Evolutionary conservation across 225 moss, liverwort and hornwort species (phyloP).

Genomic region (Polytrichum commune): DNA sequence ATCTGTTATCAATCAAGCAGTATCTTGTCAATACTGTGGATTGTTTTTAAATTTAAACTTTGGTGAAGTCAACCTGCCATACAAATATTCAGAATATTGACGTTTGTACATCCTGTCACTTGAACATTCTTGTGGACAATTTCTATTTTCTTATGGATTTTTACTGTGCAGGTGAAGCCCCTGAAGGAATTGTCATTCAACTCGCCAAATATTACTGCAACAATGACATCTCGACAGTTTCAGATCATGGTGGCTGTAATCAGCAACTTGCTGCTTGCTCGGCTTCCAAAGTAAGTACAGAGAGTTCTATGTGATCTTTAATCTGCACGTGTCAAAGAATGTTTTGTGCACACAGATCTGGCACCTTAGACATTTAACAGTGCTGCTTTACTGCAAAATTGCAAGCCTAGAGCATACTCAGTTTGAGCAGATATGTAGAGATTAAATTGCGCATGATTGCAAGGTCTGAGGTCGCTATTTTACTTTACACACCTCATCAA

Average conservation of each 20-base stretch:
- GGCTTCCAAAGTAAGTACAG: conserved; percentile 76
- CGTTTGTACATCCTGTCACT: not conserved
- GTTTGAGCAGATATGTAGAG: too few species aligned
- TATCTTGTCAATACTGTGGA: too few species aligned
- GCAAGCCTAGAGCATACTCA: too few species aligned
- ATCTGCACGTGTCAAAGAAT: too few species aligned
- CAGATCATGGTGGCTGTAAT: conserved; percentile 98
- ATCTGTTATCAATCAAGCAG: too few species aligned
- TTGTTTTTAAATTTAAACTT: too few species aligned
- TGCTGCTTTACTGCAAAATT: too few species aligned
- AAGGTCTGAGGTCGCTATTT: not conserved
- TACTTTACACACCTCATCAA: not conserved
- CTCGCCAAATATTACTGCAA: conserved; percentile 93
- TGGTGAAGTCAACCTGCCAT: too few species aligned
- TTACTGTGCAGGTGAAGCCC: conserved; percentile 65
- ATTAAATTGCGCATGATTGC: not conserved
- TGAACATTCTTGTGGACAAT: not conserved
- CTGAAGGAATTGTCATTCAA: conserved; percentile 93
- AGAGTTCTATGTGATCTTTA: not conserved
- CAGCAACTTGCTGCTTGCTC: conserved; percentile 90
- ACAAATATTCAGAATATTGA: too few species aligned
- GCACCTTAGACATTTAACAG: too few species aligned
- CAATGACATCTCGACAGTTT: conserved; percentile 98
- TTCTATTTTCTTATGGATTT: conserved; percentile 4
- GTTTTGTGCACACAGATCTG: too few species aligned